Conservation (phyloP, 179 eudicot species). For the Camellia oleifera region DNA sequence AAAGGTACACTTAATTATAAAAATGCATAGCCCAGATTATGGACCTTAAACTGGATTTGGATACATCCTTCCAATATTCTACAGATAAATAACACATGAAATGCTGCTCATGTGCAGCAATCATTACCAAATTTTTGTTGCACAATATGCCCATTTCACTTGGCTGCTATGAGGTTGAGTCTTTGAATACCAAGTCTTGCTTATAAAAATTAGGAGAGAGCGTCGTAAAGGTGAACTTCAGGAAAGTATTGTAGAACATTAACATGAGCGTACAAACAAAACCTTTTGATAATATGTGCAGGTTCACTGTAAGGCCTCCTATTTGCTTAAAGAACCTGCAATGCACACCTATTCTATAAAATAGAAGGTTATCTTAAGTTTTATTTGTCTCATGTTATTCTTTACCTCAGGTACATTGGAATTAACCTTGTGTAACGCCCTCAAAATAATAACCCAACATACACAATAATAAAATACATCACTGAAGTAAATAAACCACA, state of each 20-base stretch:
- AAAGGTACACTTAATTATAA: no score
- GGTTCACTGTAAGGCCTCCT: background rate
- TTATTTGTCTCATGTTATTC: background rate
- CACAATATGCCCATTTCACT: background rate
- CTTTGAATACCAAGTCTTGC: background rate
- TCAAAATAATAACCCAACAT: no score
- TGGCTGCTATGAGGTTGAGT: background rate
- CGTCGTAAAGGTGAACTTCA: background rate
- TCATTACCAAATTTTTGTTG: background rate
- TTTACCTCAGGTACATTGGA: background rate
- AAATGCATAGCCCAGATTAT: no score
- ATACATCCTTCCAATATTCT: background rate
- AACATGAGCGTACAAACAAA: background rate
- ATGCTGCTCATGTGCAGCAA: background rate
- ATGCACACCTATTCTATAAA: background rate
- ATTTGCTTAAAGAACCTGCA: background rate
- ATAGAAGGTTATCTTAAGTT: background rate
- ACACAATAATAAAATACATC: no score
- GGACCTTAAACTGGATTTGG: no score
- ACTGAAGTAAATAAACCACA: no score
- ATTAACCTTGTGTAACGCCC: background rate
- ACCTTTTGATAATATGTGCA: background rate
- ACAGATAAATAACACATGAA: background rate
- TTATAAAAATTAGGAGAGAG: background rate
- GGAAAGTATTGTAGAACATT: background rate